Evolutionary conservation across 2,329 filamentous ascomycete genomes (phyloP).

Genomic region (Exophiala aquamarina): DNA sequence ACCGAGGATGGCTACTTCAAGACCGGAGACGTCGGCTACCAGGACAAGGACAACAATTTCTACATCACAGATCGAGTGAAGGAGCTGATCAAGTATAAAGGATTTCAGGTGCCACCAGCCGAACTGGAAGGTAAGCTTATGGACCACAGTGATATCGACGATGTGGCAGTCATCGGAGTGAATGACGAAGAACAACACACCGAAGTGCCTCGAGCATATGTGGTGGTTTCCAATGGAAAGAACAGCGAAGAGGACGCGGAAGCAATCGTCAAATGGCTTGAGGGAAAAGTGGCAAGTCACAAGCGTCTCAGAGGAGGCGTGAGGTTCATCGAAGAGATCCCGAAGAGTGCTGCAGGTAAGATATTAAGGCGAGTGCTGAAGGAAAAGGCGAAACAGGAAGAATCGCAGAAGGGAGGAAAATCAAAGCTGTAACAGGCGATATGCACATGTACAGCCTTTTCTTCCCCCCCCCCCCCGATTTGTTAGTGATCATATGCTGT

Average conservation of each 20-base stretch:
- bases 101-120: conserved; percentile 50
- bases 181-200: conserved; percentile 35
- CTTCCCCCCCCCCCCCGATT: too few species aligned
- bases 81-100: conserved; percentile 54
- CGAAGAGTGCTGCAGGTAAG: conserved; percentile 44
- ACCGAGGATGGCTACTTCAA: conserved; percentile 76
- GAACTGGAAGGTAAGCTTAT: conserved; percentile 50
- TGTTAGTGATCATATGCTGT: too few species aligned
- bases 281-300: conserved; percentile 33
- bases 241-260: conserved; percentile 37
- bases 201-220: conserved; percentile 45
- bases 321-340: conserved; percentile 32
- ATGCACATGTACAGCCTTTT: too few species aligned
- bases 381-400: conserved; percentile 42
- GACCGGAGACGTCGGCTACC: conserved; percentile 82
- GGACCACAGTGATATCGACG: conserved; percentile 42
- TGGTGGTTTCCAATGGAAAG: conserved; percentile 49
- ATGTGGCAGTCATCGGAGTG: conserved; percentile 50
- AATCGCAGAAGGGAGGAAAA: conserved; percentile 30
- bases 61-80: conserved; percentile 88
- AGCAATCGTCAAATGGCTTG: conserved; percentile 35
- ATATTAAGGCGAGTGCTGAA: conserved; percentile 47
- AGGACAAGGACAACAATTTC: conserved; percentile 74
- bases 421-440: conserved; percentile 39
- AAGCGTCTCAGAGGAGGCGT: conserved; percentile 41